Conservation (phyloP, 495 filamentous ascomycete species). For the Aspergillus asperescens region DNA sequence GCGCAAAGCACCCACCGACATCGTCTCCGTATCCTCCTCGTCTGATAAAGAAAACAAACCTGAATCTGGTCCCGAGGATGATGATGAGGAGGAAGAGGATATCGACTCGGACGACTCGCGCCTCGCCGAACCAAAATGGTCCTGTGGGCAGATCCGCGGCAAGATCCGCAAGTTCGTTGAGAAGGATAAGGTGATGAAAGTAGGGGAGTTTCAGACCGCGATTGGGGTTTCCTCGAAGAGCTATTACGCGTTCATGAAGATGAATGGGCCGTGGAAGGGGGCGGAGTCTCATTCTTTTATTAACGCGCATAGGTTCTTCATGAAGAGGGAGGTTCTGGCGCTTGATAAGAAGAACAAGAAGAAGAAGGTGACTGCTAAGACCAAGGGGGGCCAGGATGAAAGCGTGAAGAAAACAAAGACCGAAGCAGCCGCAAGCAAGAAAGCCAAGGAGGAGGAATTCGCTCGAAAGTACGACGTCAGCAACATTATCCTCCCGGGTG, state of each 20-base stretch:
- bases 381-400: too few species aligned
- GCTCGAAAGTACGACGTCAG: constrained; percentile 11
- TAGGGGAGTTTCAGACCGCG: constrained; percentile 8
- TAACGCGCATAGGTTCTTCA: neutral
- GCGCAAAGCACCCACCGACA: constrained; percentile 1
- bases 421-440: too few species aligned
- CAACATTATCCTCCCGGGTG: constrained; percentile 3
- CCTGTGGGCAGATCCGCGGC: constrained; percentile 8
- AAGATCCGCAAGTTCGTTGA: constrained; percentile 13
- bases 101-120: constrained; percentile 5
- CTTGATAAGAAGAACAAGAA: constrained; percentile 3
- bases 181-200: constrained; percentile 6
- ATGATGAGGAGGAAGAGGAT: neutral
- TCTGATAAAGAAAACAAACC: neutral
- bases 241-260: constrained; percentile 13
- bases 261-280: constrained; percentile 9
- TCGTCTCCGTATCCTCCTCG: neutral
- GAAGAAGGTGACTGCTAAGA: too few species aligned
- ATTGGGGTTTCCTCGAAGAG: neutral
- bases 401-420: too few species aligned
- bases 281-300: constrained; percentile 3
- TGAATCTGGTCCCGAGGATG: neutral
- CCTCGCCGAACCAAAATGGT: constrained; percentile 2
- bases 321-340: constrained; percentile 7
- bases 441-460: neutral